Evolutionary conservation across 139 green algal genomes (phyloP).

Genomic region (Tetradesmus obliquus): DNA sequence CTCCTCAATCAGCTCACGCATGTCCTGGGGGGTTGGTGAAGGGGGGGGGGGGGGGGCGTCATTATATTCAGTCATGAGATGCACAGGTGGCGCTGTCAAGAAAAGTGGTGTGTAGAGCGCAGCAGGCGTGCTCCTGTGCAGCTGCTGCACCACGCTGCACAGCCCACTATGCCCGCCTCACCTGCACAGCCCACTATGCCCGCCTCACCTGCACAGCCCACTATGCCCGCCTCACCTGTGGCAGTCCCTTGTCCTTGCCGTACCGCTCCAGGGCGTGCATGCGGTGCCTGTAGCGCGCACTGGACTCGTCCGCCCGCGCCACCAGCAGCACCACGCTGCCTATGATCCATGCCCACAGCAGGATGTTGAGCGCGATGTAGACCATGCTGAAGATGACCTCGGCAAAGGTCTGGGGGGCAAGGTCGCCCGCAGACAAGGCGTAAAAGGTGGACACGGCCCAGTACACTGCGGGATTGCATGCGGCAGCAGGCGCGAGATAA

Average conservation of each 20-base stretch:
- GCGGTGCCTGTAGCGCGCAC: slow-evolving; percentile 15
- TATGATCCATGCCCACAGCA: slow-evolving; percentile 28
- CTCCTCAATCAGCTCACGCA: slow-evolving; percentile 38
- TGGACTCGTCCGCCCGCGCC: neutral
- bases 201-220: neutral
- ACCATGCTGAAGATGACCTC: slow-evolving; percentile 39
- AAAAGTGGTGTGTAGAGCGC: neutral
- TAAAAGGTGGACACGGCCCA: slow-evolving; percentile 33
- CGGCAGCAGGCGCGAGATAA: too few relatives aligned
- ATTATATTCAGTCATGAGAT: neutral
- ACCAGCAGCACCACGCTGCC: slow-evolving; percentile 36
- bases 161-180: neutral
- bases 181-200: neutral
- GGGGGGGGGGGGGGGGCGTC: neutral
- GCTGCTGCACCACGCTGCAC: neutral
- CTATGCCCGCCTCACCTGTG: neutral
- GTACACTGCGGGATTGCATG: slow-evolving; percentile 15
- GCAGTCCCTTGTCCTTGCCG: slow-evolving; percentile 31
- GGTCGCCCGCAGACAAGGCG: neutral
- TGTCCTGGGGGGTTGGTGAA: neutral
- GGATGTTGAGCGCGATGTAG: slow-evolving; percentile 36
- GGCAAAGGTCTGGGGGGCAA: slow-evolving; percentile 1
- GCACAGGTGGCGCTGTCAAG: neutral
- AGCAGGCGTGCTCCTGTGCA: neutral
- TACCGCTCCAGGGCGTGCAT: slow-evolving; percentile 35